Percentiles rank a stretch among this genome's conserved stretches.
Conservation (phyloP, 768 basidiomycete species). For the Hirschioporus abietinus region DNA sequence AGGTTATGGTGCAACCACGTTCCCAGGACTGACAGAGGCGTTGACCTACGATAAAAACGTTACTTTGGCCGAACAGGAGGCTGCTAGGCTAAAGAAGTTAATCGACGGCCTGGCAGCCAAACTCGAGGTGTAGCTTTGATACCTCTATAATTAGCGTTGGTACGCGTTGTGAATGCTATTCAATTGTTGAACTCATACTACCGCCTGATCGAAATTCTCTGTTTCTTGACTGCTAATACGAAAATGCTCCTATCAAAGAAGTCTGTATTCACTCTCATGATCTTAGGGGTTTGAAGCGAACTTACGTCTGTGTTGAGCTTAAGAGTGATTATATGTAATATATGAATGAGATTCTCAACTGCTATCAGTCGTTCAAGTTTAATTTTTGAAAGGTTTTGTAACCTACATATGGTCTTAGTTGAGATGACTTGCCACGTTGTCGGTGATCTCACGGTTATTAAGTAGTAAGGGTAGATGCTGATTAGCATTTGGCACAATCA, state of each 20-base stretch:
- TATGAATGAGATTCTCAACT: too few relatives aligned
- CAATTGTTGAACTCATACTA: neutral
- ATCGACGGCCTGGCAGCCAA: conserved; percentile 47
- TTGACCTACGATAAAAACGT: conserved; percentile 63
- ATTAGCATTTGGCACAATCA: neutral
- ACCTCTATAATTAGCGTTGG: neutral
- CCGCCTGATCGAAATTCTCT: neutral
- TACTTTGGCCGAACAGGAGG: conserved; percentile 57
- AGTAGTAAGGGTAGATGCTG: neutral
- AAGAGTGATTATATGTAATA: too few relatives aligned
- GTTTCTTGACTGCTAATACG: neutral
- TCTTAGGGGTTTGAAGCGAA: too few relatives aligned
- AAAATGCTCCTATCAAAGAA: neutral
- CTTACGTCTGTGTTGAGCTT: neutral
- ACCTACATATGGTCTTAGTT: too few relatives aligned
- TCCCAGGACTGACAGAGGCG: conserved; percentile 77
- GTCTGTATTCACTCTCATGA: too few relatives aligned
- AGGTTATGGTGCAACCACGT: conserved; percentile 83
- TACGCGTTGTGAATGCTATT: neutral
- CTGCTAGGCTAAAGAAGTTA: conserved; percentile 45
- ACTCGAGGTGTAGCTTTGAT: conserved; percentile 18
- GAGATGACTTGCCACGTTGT: neutral
- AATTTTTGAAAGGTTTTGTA: too few relatives aligned
- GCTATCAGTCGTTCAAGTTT: too few relatives aligned
- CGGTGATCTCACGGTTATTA: neutral